Conservation (phyloP, 2,329 filamentous ascomycete species). For the Escovopsis sp. region DNA sequence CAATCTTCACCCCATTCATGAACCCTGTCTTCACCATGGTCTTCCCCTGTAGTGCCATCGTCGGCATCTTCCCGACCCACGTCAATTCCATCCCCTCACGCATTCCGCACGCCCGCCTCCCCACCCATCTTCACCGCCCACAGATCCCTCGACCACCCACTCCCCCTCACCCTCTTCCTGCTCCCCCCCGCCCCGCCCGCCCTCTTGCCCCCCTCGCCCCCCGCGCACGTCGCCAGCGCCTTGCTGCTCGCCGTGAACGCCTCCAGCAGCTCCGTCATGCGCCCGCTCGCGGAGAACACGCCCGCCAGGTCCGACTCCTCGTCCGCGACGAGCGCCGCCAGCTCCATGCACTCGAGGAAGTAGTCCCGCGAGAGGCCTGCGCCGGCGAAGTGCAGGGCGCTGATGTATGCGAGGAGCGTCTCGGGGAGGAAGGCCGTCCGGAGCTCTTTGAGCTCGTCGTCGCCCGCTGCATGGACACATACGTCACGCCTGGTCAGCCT, state of each 20-base stretch:
- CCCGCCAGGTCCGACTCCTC: conserved; percentile 50
- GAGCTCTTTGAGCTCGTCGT: conserved; percentile 46
- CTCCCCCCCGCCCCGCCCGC: conserved; percentile 30
- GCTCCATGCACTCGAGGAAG: conserved; percentile 72
- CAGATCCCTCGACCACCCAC: conserved; percentile 47
- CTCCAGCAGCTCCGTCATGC: conserved; percentile 63
- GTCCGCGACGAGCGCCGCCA: conserved; percentile 61
- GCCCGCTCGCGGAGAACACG: conserved; percentile 46
- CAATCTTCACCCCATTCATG: too few relatives aligned
- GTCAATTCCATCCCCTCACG: too few relatives aligned
- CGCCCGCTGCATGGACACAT: conserved; percentile 32
- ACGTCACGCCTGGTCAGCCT: not conserved
- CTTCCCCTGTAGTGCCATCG: too few relatives aligned
- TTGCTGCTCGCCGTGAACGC: conserved; percentile 65
- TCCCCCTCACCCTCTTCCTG: conserved; percentile 44
- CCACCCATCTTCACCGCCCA: conserved; percentile 35
- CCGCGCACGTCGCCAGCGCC: conserved; percentile 43
- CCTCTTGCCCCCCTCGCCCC: conserved; percentile 35
- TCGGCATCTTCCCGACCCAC: too few relatives aligned
- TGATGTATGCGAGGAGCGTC: conserved; percentile 68
- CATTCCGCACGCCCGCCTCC: conserved; percentile 1
- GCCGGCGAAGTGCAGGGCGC: conserved; percentile 64
- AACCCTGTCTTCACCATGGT: too few relatives aligned
- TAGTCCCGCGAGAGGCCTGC: conserved; percentile 59
- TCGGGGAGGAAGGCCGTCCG: conserved; percentile 74